Evolutionary conservation across 2,329 filamentous ascomycete species (phyloP), one percentile per base, ranked within the genome.

Genomic region (Leptoxyphium fumago): DNA sequence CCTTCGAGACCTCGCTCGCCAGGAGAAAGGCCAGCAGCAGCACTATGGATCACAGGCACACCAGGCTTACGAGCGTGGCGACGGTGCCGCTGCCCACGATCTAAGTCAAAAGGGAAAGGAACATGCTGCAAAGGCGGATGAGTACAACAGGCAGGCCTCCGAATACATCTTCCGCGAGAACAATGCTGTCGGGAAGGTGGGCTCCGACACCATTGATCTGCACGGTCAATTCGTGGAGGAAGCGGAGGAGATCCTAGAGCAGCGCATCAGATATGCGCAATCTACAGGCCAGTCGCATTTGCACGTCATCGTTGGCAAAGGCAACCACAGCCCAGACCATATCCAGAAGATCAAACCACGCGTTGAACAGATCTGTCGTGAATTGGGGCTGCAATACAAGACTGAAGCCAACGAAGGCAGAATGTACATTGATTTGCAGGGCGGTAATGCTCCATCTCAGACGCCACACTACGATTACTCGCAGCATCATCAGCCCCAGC

Each of bases 161-260:
- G 84, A 95, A 46, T 94, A 77, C 64, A 96, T 96, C 61, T 95
- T 98, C 70, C 81, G 87, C 36, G 86, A 89, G 67, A 95, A 95
- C 70, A 96, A 96, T 61, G 80, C 84, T 15, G 63, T 71, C 2
- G 84, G 78, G 14, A 78, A 82, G 48, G 82, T 94, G 9, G 73
- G 77, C 13, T 70, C 71, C 36, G 89, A 96, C 64, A 86, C 83
- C 8, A 88, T 98, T 55, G 91, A 98, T 65, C 72, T 98, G 40
- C 91, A 98, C 63, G 91, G 91, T 2, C 83, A 93, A 59, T 95
- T 82, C 57, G 88, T 94, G 46, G 85, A 94, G 61, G 91, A 96
- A 68, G 91, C 91, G 5, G 87, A 94, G 69, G 77, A 85, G 50
- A 91, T 95, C 45, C 70, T 96, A 17, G 84, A 89, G 66, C 73